These are phyloP conservation scores for Sarocladiaceae sp. DNA, from an alignment of 2,329 filamentous ascomycete species.

Conservation along the genomic window DNA sequence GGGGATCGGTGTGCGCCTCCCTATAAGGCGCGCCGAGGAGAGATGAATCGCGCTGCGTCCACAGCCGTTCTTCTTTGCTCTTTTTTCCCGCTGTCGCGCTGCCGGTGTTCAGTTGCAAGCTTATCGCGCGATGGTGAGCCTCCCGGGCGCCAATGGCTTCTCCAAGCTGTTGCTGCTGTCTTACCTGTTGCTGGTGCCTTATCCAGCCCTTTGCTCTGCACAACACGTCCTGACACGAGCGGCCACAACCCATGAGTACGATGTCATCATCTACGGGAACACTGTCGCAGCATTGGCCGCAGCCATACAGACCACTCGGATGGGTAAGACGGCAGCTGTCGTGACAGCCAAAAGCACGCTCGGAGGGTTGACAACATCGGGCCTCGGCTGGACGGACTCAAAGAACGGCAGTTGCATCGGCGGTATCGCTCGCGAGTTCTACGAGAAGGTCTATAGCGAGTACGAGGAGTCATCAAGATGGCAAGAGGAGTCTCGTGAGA, in stretches of 20 bases:
- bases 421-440: slow-evolving; percentile 11
- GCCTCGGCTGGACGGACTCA: slow-evolving; percentile 10
- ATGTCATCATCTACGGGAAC: slow-evolving; percentile 11
- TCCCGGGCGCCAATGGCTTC: too few species aligned
- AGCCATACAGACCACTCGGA: slow-evolving; percentile 6
- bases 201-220: too few species aligned
- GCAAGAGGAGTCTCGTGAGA: not conserved
- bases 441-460: slow-evolving; percentile 5
- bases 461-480: slow-evolving; percentile 3
- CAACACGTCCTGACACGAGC: too few species aligned
- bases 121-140: too few species aligned
- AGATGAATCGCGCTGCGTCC: too few species aligned
- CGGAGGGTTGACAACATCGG: slow-evolving; percentile 10
- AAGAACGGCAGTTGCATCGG: slow-evolving; percentile 8
- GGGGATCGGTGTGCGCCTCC: too few species aligned
- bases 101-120: too few species aligned
- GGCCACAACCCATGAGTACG: slow-evolving; percentile 5
- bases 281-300: slow-evolving; percentile 8
- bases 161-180: too few species aligned
- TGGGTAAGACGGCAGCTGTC: slow-evolving; percentile 8
- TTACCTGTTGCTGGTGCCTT: too few species aligned
- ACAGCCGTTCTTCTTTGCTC: too few species aligned
- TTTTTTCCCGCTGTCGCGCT: too few species aligned
- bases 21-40: too few species aligned
- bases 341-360: slow-evolving; percentile 5